Evolutionary conservation across 176 grass and related monocot species (phyloP), one percentile per base, ranked within the genome.

Genomic region (Neostapfia colusana): DNA sequence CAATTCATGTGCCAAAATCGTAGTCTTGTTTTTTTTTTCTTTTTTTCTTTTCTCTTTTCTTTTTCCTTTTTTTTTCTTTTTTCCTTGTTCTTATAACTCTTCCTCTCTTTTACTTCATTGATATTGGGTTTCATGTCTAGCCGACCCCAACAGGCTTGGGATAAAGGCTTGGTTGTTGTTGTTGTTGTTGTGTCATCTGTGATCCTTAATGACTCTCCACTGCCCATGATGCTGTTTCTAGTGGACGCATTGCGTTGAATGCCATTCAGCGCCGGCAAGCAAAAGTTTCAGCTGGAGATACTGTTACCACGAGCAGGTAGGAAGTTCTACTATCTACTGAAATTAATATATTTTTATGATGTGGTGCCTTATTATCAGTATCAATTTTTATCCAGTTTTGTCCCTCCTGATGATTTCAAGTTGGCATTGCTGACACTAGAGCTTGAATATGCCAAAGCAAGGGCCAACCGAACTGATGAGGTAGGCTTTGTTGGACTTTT

Each of bases 271-370:
- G 95, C 67, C 82, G 91, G 16, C 91, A 98, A 77, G 75, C 91
- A 14, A 92, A 92, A 82, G 95, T 98, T 84, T 98, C 95, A 20
- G 65, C 95, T 70, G 95, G 95, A 9, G 91, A 99, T 92, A 72
- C 89, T 17, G 76, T 99, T 36, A 78, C 79, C 24, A 83, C 95
- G 80, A 88, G 76, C 87, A 92, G 85, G 95, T 99, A 77, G 66
- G 75, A 41, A 73, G 23, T 23, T 77, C 63, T 50, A 27, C 26
- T 77, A 45, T 10, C 41, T 15, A 26, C 23, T 87, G 24, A 39
- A 57, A 73, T 64, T 13, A 9, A 27, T 78, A 31, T 39, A 0
- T 67, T 62, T 28, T 89, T 40, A 39, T 42, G n/a, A 17, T 24
- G 25, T 28, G 31, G 43, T 88, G 38, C 7, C 37, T 79, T 68